A percentile compares a stretch with the other conserved stretches of the same genome.
Conservation (phyloP, 345 rosid species). For the Mercurialis annua region DNA sequence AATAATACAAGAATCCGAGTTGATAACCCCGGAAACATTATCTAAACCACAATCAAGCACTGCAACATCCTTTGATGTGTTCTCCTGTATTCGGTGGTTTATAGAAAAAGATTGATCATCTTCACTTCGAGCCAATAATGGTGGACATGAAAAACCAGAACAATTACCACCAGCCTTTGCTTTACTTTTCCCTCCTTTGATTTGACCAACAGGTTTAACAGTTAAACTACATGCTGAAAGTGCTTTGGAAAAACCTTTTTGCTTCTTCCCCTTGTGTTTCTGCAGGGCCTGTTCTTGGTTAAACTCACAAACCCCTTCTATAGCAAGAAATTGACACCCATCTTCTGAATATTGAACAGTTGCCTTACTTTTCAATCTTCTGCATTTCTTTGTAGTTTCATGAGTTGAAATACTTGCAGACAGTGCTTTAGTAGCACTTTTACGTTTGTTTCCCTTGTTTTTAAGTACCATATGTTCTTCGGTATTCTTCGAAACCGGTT, state of each 20-base stretch:
- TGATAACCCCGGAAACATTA: constrained; percentile 19
- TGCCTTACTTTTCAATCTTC: constrained; percentile 29
- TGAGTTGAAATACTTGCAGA: constrained; percentile 28
- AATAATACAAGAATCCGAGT: constrained; percentile 27
- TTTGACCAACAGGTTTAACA: constrained; percentile 24
- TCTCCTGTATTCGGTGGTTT: constrained; percentile 25
- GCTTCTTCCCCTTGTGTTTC: constrained; percentile 21
- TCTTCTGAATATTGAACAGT: constrained; percentile 39
- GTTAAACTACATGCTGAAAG: constrained; percentile 29
- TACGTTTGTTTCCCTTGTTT: constrained; percentile 22
- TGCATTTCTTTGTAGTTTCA: constrained; percentile 25
- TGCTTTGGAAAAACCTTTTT: constrained; percentile 18
- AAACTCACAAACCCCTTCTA: constrained; percentile 33
- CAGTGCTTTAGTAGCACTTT: constrained; percentile 18
- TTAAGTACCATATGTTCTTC: constrained; percentile 29
- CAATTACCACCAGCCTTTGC: constrained; percentile 12
- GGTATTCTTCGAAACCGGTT: constrained; percentile 29
- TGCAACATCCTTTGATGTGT: constrained; percentile 24
- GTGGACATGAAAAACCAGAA: constrained; percentile 17
- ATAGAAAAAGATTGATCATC: constrained; percentile 23
- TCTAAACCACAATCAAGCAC: constrained; percentile 21
- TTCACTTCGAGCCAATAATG: constrained; percentile 23
- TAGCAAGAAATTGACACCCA: constrained; percentile 29
- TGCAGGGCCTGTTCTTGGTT: constrained; percentile 26
- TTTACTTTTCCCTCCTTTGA: constrained; percentile 32